Conservation (phyloP, 1,284 basidiomycete species). For the Sanghuangporus baumii region DNA sequence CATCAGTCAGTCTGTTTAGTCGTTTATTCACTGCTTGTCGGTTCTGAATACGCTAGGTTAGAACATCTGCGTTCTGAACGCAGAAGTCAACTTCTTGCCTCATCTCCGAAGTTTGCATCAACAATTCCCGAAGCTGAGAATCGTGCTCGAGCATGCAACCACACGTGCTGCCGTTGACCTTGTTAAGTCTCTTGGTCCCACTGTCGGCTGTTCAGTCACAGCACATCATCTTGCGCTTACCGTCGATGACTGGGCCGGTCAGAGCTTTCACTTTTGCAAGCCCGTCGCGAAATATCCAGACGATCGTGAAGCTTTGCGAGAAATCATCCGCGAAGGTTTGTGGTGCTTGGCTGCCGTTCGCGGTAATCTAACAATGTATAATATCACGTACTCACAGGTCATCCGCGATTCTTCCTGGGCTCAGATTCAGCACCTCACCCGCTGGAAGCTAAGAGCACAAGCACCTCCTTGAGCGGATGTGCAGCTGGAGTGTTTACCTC, state of each 20-base stretch:
- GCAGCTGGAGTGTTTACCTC: slow-evolving; percentile 94
- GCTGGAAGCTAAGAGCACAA: slow-evolving; percentile 71
- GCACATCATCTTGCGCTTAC: slow-evolving; percentile 94
- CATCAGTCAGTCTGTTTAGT: slow-evolving; percentile 47
- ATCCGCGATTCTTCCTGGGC: slow-evolving; percentile 96
- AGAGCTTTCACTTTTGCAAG: slow-evolving; percentile 97
- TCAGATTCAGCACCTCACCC: slow-evolving; percentile 97
- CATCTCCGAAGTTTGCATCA: slow-evolving; percentile 83
- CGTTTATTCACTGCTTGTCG: background rate
- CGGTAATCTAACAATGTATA: background rate
- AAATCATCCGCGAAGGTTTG: slow-evolving; percentile 75
- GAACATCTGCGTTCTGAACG: slow-evolving; percentile 93
- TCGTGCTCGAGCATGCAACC: slow-evolving; percentile 99
- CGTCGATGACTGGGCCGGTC: slow-evolving; percentile 97
- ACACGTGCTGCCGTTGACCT: slow-evolving; percentile 92
- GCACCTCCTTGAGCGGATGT: slow-evolving; percentile 69
- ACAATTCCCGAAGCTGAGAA: slow-evolving; percentile 88
- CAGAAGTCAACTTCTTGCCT: slow-evolving; percentile 86
- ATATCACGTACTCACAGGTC: slow-evolving; percentile 44
- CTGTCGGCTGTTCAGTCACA: slow-evolving; percentile 96
- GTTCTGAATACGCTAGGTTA: slow-evolving; percentile 28
- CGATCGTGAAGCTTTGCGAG: slow-evolving; percentile 81
- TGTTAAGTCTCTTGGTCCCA: slow-evolving; percentile 78
- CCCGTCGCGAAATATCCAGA: slow-evolving; percentile 96
- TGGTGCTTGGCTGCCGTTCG: background rate